Percentiles rank a stretch among this genome's conserved stretches.
phyloP scores from a whole-genome alignment of 1,284 basidiomycete genomes.

The Somion occarium region DNA sequence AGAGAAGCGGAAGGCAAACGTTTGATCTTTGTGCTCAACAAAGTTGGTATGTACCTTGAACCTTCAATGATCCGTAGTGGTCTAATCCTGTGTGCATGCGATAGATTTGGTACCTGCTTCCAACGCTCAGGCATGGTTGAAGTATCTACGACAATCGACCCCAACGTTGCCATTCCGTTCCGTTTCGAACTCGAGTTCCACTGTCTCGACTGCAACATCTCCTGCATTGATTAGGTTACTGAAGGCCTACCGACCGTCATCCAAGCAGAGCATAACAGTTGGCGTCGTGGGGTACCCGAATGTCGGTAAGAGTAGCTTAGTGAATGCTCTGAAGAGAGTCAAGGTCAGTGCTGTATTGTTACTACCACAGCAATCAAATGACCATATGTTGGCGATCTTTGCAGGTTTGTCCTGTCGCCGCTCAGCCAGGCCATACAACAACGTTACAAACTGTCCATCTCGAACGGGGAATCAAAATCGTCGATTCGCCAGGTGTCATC shows the following conservation, averaged over 20 bases:
- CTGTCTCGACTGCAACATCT: conserved; percentile 74
- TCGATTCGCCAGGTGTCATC: conserved; percentile 96
- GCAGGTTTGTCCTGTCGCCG: conserved; percentile 87
- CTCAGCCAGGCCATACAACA: conserved; percentile 93
- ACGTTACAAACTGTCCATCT: conserved; percentile 92
- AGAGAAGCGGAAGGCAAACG: conserved; percentile 85
- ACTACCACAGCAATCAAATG: too few species aligned
- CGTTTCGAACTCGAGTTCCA: conserved; percentile 77
- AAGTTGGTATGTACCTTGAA: conserved; percentile 68
- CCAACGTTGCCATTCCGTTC: conserved; percentile 95
- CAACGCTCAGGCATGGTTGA: conserved; percentile 90
- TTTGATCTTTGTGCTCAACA: conserved; percentile 87
- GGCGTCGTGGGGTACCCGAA: conserved; percentile 98
- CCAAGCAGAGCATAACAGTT: conserved; percentile 68
- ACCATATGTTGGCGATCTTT: conserved; percentile 43
- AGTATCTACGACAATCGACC: conserved; percentile 85
- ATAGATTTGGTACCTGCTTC: conserved; percentile 85
- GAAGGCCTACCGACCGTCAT: conserved; percentile 82
- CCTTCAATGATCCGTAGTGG: conserved; percentile 9
- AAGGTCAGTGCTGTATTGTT: conserved; percentile 54
- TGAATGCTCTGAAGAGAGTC: conserved; percentile 90
- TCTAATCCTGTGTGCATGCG: not conserved
- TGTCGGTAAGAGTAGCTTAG: conserved; percentile 93
- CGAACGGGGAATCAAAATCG: conserved; percentile 87
- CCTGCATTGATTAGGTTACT: conserved; percentile 83